Conservation (phyloP, 805 yeast species). For the Yarrowia sp. region DNA sequence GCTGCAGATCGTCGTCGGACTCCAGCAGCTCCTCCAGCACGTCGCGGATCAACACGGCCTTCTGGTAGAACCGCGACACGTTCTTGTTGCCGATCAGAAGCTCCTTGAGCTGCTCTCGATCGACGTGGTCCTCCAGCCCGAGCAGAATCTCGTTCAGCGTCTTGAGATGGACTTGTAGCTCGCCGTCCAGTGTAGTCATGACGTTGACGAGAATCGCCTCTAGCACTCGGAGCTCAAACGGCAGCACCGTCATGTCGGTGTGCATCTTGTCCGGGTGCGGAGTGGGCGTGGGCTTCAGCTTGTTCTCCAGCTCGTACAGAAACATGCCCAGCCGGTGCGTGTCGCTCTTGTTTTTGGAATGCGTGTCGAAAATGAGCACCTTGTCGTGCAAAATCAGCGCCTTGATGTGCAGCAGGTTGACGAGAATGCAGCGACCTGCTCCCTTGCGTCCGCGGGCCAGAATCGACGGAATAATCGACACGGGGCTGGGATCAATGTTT, state of each 20-base stretch:
- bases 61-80: conserved; percentile 70
- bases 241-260: conserved; percentile 34
- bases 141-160: conserved; percentile 62
- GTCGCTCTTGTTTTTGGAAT: conserved; percentile 40
- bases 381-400: conserved; percentile 56
- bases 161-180: conserved; percentile 56
- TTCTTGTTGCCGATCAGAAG: conserved; percentile 70
- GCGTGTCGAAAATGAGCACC: conserved; percentile 63
- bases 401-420: conserved; percentile 61
- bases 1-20: conserved; percentile 56
- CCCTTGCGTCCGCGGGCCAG: conserved; percentile 46
- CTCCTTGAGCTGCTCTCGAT: conserved; percentile 70
- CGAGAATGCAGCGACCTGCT: conserved; percentile 50
- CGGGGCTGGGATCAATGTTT: conserved; percentile 67
- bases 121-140: conserved; percentile 75
- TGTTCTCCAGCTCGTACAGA: conserved; percentile 79
- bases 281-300: conserved; percentile 42
- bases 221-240: conserved; percentile 77
- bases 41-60: conserved; percentile 69
- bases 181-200: conserved; percentile 74
- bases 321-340: conserved; percentile 71
- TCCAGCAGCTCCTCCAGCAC: conserved; percentile 82
- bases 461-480: conserved; percentile 64
- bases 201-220: conserved; percentile 82
- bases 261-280: not conserved